Conservation (phyloP, 805 yeast genomes). For the Ogataea corticis region DNA sequence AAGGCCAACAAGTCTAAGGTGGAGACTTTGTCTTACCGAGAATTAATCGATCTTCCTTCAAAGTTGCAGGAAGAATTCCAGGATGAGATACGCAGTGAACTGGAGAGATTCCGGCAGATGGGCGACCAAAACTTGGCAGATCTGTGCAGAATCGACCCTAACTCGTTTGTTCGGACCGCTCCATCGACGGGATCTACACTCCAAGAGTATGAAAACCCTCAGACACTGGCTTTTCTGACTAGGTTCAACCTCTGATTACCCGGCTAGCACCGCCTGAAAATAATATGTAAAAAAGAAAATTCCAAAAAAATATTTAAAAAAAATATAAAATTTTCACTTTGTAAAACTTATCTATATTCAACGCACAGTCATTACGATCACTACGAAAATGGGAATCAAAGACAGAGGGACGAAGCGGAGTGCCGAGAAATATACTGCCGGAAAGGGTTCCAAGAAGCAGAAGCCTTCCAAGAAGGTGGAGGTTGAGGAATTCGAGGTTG, state of each 20-base stretch:
- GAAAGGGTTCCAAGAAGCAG: slow-evolving; percentile 17
- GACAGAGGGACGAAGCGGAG: slow-evolving; percentile 8
- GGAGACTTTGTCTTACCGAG: slow-evolving; percentile 10
- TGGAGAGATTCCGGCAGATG: slow-evolving; percentile 8
- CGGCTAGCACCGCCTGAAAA: not conserved
- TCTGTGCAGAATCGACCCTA: slow-evolving; percentile 17
- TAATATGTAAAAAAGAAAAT: not conserved
- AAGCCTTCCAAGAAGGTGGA: slow-evolving; percentile 33
- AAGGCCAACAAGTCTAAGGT: slow-evolving; percentile 17
- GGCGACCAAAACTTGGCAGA: slow-evolving; percentile 6
- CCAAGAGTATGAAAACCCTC: slow-evolving; percentile 28
- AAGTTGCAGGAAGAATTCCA: slow-evolving; percentile 16
- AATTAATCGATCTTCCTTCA: slow-evolving; percentile 16
- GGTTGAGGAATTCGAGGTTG: slow-evolving; percentile 24
- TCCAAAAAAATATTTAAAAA: slow-evolving; percentile 10
- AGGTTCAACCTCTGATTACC: slow-evolving; percentile 19
- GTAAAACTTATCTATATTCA: not conserved
- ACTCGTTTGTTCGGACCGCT: slow-evolving; percentile 26
- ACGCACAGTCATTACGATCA: not conserved
- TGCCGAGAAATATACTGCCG: slow-evolving; percentile 4
- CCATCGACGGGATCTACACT: slow-evolving; percentile 12
- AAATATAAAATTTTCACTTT: slow-evolving; percentile 6
- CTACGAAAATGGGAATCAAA: slow-evolving; percentile 4
- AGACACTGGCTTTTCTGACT: slow-evolving; percentile 24
- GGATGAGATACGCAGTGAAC: slow-evolving; percentile 13